A percentile compares a stretch with the other conserved stretches of the same genome.
Evolutionary conservation across 2,329 filamentous ascomycete species (phyloP).

Genomic region (Fusarium sp.): DNA sequence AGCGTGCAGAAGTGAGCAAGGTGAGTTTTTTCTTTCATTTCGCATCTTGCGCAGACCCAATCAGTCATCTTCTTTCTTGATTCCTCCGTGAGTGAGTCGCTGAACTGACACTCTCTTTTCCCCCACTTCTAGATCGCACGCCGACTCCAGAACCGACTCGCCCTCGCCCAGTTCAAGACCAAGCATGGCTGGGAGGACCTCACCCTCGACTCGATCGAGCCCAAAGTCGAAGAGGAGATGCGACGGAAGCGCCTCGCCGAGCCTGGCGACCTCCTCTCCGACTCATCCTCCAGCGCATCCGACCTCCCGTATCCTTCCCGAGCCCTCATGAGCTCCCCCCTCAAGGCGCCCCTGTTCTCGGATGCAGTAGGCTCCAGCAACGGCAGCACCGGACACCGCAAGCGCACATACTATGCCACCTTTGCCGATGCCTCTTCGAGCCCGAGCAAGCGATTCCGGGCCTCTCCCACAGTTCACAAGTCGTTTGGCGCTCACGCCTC

Average conservation of each 20-base stretch:
- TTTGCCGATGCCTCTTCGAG: constrained; percentile 67
- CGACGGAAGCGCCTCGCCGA: constrained; percentile 75
- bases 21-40: constrained; percentile 56
- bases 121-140: constrained; percentile 79
- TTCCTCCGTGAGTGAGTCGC: neutral
- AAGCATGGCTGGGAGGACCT: constrained; percentile 95
- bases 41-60: neutral
- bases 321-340: constrained; percentile 83
- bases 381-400: constrained; percentile 72
- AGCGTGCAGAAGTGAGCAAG: constrained; percentile 80
- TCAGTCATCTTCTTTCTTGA: neutral
- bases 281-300: constrained; percentile 86
- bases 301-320: constrained; percentile 77
- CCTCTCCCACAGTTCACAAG: constrained; percentile 69
- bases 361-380: constrained; percentile 80
- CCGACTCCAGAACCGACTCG: constrained; percentile 91
- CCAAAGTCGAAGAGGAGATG: constrained; percentile 82
- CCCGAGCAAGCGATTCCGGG: constrained; percentile 75
- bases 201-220: constrained; percentile 86
- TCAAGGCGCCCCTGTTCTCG: constrained; percentile 86
- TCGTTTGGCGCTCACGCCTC: constrained; percentile 65
- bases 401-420: constrained; percentile 70
- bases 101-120: constrained; percentile 21
- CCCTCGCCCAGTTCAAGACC: constrained; percentile 96
- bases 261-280: constrained; percentile 78